Evolutionary conservation across 140 eudicot species (phyloP), one percentile per base, ranked within the genome.

Genomic region (Stevia rebaudiana): DNA sequence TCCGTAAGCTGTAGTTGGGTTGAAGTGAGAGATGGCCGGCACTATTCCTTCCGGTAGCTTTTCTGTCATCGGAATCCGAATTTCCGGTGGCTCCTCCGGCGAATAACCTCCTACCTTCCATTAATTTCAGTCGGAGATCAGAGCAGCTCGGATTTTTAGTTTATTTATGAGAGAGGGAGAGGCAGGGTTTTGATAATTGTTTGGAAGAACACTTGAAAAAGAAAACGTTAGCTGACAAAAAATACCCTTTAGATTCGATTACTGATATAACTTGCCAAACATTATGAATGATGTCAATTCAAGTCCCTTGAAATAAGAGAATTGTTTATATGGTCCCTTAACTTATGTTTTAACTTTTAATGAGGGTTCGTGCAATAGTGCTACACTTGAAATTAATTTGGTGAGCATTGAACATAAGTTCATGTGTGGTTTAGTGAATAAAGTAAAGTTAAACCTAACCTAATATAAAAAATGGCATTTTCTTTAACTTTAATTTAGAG

Each of bases 1-100:
- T 79, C 10, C 44, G 50, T 63, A 76, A 76, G 62, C 75, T 59
- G 70, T 82, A 82, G 64, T 82, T 76, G 8, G 79, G 77, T 72
- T 72, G 80, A 68, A 74, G 84, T 47, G 79, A 65, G 6, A 74
- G 68, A 39, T 60, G 64, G 13, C 70, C n/a, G 8, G 68, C 33
- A 23, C 17, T 44, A 28, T 60, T 31, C 59, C 65, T 41, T 2
- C 63, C 18, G 21, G 59, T 7, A 52, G 73, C 54, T 42, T 8
- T 69, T 11, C 78, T 80, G 56, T 50, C n/a, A 42, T 71, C 65
- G 73, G 81, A 71, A 60, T 71, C 60, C 17, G 22, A 57, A 67
- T 58, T 62, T 60, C 30, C 48, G 74, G 75, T 24, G 70, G 76
- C 66, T 69, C 71, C 80, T 1, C 49, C 78, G 77, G 57, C 76